Conservation (phyloP, 108 stramenopile genomes). For the Epithemia pelagica region DNA sequence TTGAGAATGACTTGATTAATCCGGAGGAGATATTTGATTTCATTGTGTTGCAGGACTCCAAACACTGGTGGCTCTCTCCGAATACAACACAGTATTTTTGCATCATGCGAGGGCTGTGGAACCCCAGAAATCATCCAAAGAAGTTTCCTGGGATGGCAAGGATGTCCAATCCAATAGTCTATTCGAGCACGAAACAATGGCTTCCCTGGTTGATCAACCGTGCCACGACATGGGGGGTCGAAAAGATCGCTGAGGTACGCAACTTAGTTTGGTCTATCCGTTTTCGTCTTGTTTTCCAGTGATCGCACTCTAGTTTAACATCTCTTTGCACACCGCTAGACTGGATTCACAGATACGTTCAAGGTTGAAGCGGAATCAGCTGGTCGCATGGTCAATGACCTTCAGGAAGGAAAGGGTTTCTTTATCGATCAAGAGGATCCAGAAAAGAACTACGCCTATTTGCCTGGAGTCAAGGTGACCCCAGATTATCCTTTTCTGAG, state of each 20-base stretch:
- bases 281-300: no score
- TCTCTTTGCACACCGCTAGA: slow-evolving; percentile 18
- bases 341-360: slow-evolving; percentile 31
- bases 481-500: slow-evolving; percentile 26
- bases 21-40: slow-evolving; percentile 13
- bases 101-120: slow-evolving; percentile 46
- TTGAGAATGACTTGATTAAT: slow-evolving; percentile 12
- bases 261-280: no score
- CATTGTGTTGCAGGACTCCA: neutral
- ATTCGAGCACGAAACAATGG: slow-evolving; percentile 29
- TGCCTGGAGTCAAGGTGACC: slow-evolving; percentile 36
- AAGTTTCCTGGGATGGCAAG: slow-evolving; percentile 29
- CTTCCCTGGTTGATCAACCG: slow-evolving; percentile 36
- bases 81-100: slow-evolving; percentile 30
- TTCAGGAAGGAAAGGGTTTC: slow-evolving; percentile 23
- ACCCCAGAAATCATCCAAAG: slow-evolving; percentile 25
- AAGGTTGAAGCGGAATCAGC: slow-evolving; percentile 29
- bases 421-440: slow-evolving; percentile 31
- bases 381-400: slow-evolving; percentile 23
- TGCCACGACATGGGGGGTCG: slow-evolving; percentile 32
- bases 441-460: slow-evolving; percentile 18
- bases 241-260: slow-evolving; percentile 38
- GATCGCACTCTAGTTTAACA: no score
- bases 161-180: slow-evolving; percentile 23
- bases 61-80: neutral